A percentile compares a stretch with the other conserved stretches of the same genome.
These are phyloP conservation scores for Cutaneotrichosporon dermatis DNA, from an alignment of 1,284 basidiomycete genomes.

Conservation along the genomic window DNA sequence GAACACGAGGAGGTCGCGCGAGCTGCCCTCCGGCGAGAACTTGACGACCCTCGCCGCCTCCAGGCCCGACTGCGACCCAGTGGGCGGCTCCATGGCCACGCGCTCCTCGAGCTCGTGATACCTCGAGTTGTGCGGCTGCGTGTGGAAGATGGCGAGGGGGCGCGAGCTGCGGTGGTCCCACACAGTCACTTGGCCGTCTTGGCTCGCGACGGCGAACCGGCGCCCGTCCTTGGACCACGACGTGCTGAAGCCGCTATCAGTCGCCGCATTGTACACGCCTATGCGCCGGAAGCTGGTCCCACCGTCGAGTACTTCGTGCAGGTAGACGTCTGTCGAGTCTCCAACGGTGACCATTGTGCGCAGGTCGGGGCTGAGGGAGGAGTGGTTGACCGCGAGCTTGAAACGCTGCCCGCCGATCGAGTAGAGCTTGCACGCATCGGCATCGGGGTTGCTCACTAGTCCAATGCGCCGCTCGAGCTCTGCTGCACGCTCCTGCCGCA, in stretches of 20 bases:
- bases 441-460: neutral
- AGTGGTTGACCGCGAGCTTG: constrained; percentile 46
- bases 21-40: constrained; percentile 45
- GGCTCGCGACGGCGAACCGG: constrained; percentile 48
- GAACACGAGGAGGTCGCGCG: constrained; percentile 47
- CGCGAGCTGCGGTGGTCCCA: constrained; percentile 49
- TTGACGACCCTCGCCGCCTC: constrained; percentile 49
- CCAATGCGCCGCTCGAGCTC: constrained; percentile 6
- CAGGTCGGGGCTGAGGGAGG: constrained; percentile 46
- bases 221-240: constrained; percentile 48
- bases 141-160: constrained; percentile 45
- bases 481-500: constrained; percentile 7
- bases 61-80: constrained; percentile 32
- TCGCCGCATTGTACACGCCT: constrained; percentile 41
- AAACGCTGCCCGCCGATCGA: constrained; percentile 42
- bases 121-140: constrained; percentile 16
- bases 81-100: constrained; percentile 13
- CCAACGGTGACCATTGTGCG: constrained; percentile 48
- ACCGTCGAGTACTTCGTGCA: constrained; percentile 45
- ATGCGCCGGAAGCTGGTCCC: constrained; percentile 44
- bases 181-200: constrained; percentile 49
- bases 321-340: constrained; percentile 47
- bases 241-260: constrained; percentile 47
- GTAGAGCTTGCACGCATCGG: constrained; percentile 26
- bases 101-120: constrained; percentile 19